Base-by-base conservation (phyloP, 2,329 filamentous ascomycete genomes). In the Xylariales sp. region DNA sequence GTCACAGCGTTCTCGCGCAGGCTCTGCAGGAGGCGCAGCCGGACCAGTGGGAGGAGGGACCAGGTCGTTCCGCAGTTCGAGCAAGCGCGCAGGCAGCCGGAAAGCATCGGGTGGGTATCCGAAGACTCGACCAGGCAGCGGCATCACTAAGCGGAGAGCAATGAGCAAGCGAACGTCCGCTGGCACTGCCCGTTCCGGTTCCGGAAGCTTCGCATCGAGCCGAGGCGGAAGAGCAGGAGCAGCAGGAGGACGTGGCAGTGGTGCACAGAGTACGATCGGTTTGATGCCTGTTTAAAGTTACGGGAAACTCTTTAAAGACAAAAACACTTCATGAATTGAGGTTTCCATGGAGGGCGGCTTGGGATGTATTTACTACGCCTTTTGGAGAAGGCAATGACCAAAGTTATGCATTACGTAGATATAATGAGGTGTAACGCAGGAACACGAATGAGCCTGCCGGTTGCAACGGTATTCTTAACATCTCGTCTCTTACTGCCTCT, bases 61-160 rank as follows among this genome's bases (percentile, higher is more conserved):
- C n/a, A 29, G 28, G 15, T 40, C 34, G 18, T 18, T 27, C 19
- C 33, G 27, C 6, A 30, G 37, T 15, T 29, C 21, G 19, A 29
- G 40, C 21, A 37, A 34, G 19, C 18, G 33, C 13, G 21, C 24
- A 8, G 18, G 14, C 29, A 6, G 32, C 10, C 41, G 41, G 19
- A 37, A 37, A 14, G 41, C 29, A 37, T 40, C 32, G 14, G 40
- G 37, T 5, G 37, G 40, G 29, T 39, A 19, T 11, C 13, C 19
- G 11, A 29, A 30, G 29, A 30, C 19, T 20, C 36, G 30, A 16
- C n/a, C 24, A 4, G 32, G 27, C 12, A 19, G 20, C 3, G 35
- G 41, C 8, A 33, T 43, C 20, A n/a, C 31, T 7, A 40, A 37
- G 12, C 36, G 33, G 21, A 39, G 37, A 33, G 33, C 40, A n/a